Evolutionary conservation across 805 yeast genomes (phyloP), one percentile per base, ranked within the genome.

Genomic region (Kodamaea sagamina): DNA sequence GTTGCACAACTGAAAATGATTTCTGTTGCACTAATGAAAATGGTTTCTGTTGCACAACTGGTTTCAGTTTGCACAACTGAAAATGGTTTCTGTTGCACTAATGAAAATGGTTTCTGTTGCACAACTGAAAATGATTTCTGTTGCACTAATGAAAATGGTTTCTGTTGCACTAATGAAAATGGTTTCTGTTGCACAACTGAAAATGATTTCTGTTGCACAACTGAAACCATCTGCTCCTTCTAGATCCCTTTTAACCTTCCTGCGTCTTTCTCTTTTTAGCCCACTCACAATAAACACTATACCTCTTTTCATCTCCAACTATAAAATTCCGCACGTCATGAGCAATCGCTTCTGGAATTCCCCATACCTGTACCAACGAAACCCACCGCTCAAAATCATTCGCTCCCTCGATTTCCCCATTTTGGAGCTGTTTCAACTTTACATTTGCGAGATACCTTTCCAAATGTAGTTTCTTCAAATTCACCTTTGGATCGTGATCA

Each of bases 271-370:
- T 11, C 11, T 4, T 22, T 5, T 28, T n/a, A 11, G 16, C 17
- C 36, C 43, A 31, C 22, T 37, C 43, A 26, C 25, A 12, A 46
- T 68, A 68, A 37, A 59, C 50, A 25, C 53, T 56, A 9, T 62
- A 48, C 26, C 75, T 50, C 47, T 71, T 71, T 16, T 63, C 67
- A 41, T 68, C 72, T 3, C 74, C 75, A 7, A 71, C 61, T 7
- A 71, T 50, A 47, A 67, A 71, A 43, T 71, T 71, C 16, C 54
- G 51, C 15, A 59, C 54, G 37, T 60, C 51, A 26, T 62, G 57
- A 1, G 50, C 66, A 4, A 67, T 41, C 4, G 24, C 28, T 2
- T 32, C 44, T 7, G 31, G 26, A 15, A 35, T 15, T n/a, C 25
- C 34, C 15, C 13, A 16, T 10, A 24, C 38, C 8, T 7, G 9